Conservation (phyloP, 768 basidiomycete species). For the Chalciporus piperatus region DNA sequence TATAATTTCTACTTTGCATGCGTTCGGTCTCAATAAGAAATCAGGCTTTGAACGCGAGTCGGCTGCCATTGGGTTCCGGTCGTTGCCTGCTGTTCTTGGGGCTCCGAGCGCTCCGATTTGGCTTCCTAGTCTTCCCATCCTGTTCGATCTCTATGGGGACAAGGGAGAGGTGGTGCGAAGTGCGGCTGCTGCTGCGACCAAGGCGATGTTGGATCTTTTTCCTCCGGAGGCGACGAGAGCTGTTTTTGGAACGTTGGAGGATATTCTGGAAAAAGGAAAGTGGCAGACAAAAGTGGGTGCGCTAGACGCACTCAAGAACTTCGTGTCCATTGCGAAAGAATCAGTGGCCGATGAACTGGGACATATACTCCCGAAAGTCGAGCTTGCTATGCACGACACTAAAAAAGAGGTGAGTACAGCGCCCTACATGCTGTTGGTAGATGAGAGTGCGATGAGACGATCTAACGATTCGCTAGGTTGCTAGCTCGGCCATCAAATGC, state of each 20-base stretch:
- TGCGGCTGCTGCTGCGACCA: slow-evolving; percentile 78
- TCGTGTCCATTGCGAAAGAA: slow-evolving; percentile 66
- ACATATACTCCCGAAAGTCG: slow-evolving; percentile 78
- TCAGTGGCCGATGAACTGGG: slow-evolving; percentile 83
- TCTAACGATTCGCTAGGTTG: slow-evolving; percentile 53
- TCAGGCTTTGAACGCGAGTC: slow-evolving; percentile 89
- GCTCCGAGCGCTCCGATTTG: slow-evolving; percentile 69
- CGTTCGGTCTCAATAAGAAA: slow-evolving; percentile 79
- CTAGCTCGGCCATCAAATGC: slow-evolving; percentile 82
- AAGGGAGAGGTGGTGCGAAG: slow-evolving; percentile 89
- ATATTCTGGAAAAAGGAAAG: slow-evolving; percentile 79
- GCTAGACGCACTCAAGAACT: slow-evolving; percentile 77
- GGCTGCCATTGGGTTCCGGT: slow-evolving; percentile 76
- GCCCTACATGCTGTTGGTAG: not conserved
- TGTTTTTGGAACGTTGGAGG: slow-evolving; percentile 67
- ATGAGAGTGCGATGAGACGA: not conserved
- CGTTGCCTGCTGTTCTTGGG: slow-evolving; percentile 69
- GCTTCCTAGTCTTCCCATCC: slow-evolving; percentile 68
- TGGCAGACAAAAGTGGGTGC: slow-evolving; percentile 96
- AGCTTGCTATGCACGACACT: slow-evolving; percentile 93
- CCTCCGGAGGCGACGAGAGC: slow-evolving; percentile 78
- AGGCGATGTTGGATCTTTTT: slow-evolving; percentile 77
- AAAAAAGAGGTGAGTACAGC: slow-evolving; percentile 73
- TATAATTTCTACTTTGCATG: slow-evolving; percentile 61
- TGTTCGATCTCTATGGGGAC: slow-evolving; percentile 88